Evolutionary conservation across 371 early-diverging fungal species (phyloP), one percentile per base, ranked within the genome.

Genomic region (Syncephalis plumigaleata): DNA sequence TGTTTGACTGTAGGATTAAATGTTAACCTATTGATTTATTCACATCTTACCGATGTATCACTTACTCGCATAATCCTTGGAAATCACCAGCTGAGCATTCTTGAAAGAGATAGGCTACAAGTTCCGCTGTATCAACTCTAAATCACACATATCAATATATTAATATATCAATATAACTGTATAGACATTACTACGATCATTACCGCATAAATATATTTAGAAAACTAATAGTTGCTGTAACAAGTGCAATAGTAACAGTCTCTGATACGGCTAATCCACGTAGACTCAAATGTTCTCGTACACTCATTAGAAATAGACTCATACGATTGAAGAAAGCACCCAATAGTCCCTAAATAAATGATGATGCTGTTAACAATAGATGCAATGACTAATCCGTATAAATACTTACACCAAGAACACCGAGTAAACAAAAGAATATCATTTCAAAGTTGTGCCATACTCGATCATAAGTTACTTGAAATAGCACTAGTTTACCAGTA

Each of bases 281-380:
- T 11, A 86, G 44, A 52, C 67, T 72, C 5, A 71, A 60, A 15
- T 63, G 67, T 45, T 77, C 80, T 53, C 87, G 75, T 45, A 80
- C 67, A 23, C 74, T 67, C 20, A 76, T 78, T 2, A 86, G 63
- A 8, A 70, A 60, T 52, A 87, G 51, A 51, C 88, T 87, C 52
- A 79, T 63, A 39, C 78, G 70, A 49, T 91, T 87, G 40, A 91
- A 88, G 39, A 87, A 58, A 1, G 89, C 80, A 17, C 96, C 96
- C 52, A 77, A 87, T 13, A 92, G 54, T 0, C 96, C 97, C 84
- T 84, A 52, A 9, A 36, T 38, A 21, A 22, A 42, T 44, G 8
- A 57, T 13, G 17, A 5, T 24, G 27, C 25, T 37, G 23, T 46
- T 27, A 22, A 13, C n/a, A n/a, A n/a, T n/a, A n/a, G n/a, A n/a